Evolutionary conservation across 2,329 filamentous ascomycete genomes (phyloP), one percentile per base, ranked within the genome.

Genomic region (Immersiporthe knoxdaviesiana): DNA sequence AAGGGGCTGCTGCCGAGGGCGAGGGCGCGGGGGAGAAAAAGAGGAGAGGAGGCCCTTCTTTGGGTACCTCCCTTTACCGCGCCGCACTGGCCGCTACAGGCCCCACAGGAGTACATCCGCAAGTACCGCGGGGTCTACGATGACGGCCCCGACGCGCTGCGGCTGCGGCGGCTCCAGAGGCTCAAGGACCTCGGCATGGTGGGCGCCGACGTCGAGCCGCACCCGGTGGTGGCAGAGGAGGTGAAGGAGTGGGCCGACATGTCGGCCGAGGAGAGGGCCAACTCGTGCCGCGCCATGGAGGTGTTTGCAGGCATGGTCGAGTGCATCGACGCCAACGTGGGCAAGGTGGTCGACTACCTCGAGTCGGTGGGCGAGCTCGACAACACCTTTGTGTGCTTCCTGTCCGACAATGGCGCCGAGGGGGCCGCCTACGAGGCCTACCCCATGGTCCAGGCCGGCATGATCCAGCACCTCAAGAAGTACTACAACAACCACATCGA

Each of bases 281-380:
- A 83, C 68, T 87, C 85, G 11, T 82, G 76, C 73, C 82, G 79
- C 32, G 83, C 85, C 0, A 89, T 89, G 87, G 88, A 90, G 73
- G 83, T 86, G 3, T 91, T 86, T 69, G 88, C 88, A 0, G 88
- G 81, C 16, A 90, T 91, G 86, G 87, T 90, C 3, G 87, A 90
- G 68, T 81, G 81, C 65, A 89, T 90, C 66, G 88, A 91, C 73
- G 75, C 76, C 68, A 88, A 89, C 69, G 83, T 91, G 24, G 88
- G 88, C 50, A 85, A 85, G 68, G 84, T 90, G 2, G 78, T 89
- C 30, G 79, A 86, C 47, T 85, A 89, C 72, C 81, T 90, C 2
- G 79, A 85, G 68, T 75, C 82, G 58, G 85, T 83, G 2, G 85
- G 83, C 68, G 87, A 90, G 74, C 80, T 87, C 0, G 88, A 90